Evolutionary conservation across 257 asterid species (phyloP), one percentile per base, ranked within the genome.

Genomic region (Primulina eburnea): DNA sequence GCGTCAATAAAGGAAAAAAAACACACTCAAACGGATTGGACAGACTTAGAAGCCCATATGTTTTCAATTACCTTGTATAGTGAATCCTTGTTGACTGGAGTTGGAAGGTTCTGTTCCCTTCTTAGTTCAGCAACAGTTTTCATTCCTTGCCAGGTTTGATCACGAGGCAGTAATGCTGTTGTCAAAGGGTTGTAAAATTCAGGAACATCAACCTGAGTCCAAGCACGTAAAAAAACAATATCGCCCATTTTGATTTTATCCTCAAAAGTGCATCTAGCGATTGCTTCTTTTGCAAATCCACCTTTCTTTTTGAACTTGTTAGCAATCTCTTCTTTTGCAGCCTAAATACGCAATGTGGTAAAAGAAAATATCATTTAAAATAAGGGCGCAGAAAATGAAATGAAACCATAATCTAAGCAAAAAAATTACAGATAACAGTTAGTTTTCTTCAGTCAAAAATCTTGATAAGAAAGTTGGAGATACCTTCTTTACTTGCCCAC

Each of bases 401-500:
- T 18, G 55, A 32, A 52, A 32, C 30, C 26, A 30, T 67, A 35
- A 53, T 33, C 38, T 34, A 69, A 68, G 65, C 24, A 18, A n/a
- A 62, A 68, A 21, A 52, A 14, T 7, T 57, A 28, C 69, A 60
- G 4, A 66, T 24, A 28, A 32, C 21, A 17, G 52, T 73, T 20
- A 11, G 21, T 53, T 56, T 33, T 40, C 16, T 38, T 18, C 60
- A 61, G 71, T 55, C 9, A 38, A 52, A 24, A 62, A 7, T 56
- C 64, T 20, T 7, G 61, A 35, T 43, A 62, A 65, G 71, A 70
- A 16, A 47, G 55, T 6, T 47, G 55, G 18, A 67, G 64, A 17
- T 89, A 93, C 99, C 99, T 93, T 93, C 78, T 93, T 93, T 67
- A 93, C 94, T 82, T 93, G 97, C 63, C 99, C 97, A 21, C 96